These are phyloP conservation scores for Strobilomyces dryophilus DNA, from an alignment of 768 basidiomycete species.

Conservation along the genomic window DNA sequence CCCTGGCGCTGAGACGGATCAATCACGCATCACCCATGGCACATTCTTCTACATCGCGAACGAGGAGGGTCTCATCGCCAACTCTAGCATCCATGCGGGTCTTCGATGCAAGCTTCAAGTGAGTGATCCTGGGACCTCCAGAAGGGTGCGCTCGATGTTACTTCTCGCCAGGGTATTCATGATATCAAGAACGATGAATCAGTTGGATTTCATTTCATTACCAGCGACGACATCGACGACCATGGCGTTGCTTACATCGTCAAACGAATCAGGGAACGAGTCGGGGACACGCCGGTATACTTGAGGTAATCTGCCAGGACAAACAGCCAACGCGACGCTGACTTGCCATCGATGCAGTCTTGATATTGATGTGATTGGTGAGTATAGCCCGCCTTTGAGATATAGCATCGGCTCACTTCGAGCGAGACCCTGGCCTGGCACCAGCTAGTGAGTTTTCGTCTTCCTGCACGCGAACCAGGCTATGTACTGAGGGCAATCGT, in stretches of 20 bases:
- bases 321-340: not conserved
- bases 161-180: constrained; percentile 11
- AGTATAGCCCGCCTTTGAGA: not conserved
- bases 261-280: constrained; percentile 60
- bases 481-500: not conserved
- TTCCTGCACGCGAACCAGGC: not conserved
- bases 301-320: constrained; percentile 41
- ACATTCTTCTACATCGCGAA: constrained; percentile 81
- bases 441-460: constrained; percentile 60
- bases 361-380: constrained; percentile 81
- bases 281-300: constrained; percentile 75
- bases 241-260: constrained; percentile 68
- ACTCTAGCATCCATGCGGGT: constrained; percentile 78
- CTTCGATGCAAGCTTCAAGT: constrained; percentile 73
- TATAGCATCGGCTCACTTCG: not conserved
- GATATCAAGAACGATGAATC: constrained; percentile 59
- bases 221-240: constrained; percentile 82
- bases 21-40: constrained; percentile 75
- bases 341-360: constrained; percentile 37
- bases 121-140: constrained; percentile 24
- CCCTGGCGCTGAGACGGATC: constrained; percentile 43
- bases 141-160: not conserved
- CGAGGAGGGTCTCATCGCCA: constrained; percentile 72
- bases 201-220: constrained; percentile 77
- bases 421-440: constrained; percentile 68